These are phyloP conservation scores for Cordyceps sp. DNA, from an alignment of 2,329 filamentous ascomycete genomes.

Conservation along the genomic window DNA sequence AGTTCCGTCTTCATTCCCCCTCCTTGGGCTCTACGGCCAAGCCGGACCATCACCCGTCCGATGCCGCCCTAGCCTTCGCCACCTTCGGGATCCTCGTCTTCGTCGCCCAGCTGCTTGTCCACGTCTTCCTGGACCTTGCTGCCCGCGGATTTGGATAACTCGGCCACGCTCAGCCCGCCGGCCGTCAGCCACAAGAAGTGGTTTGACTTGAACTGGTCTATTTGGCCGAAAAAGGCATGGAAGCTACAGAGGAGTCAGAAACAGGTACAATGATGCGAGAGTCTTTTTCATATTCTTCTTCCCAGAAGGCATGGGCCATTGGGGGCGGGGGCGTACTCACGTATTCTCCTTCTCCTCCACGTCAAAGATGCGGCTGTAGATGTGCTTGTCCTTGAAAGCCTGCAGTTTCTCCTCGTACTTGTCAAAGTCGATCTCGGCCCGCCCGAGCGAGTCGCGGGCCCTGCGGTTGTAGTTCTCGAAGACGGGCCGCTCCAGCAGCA, in stretches of 20 bases:
- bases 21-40: no score
- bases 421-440: slow-evolving; percentile 59
- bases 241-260: slow-evolving; percentile 31
- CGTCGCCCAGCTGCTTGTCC: slow-evolving; percentile 32
- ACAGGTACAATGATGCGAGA: no score
- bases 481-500: slow-evolving; percentile 79
- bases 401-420: slow-evolving; percentile 65
- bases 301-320: no score
- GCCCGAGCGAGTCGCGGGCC: slow-evolving; percentile 43
- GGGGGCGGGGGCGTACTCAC: no score
- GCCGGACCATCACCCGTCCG: no score
- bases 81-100: slow-evolving; percentile 31
- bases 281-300: no score
- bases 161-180: slow-evolving; percentile 45
- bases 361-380: slow-evolving; percentile 81
- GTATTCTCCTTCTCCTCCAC: slow-evolving; percentile 77
- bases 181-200: slow-evolving; percentile 64
- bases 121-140: slow-evolving; percentile 25
- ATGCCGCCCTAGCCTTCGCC: slow-evolving; percentile 27
- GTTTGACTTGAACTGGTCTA: slow-evolving; percentile 56
- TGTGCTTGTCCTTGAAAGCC: slow-evolving; percentile 80
- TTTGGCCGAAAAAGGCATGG: slow-evolving; percentile 62
- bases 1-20: no score
- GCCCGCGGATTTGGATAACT: slow-evolving; percentile 15
- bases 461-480: slow-evolving; percentile 80